Base-by-base conservation (phyloP, 805 yeast genomes). In the Komagataella phaffii region DNA sequence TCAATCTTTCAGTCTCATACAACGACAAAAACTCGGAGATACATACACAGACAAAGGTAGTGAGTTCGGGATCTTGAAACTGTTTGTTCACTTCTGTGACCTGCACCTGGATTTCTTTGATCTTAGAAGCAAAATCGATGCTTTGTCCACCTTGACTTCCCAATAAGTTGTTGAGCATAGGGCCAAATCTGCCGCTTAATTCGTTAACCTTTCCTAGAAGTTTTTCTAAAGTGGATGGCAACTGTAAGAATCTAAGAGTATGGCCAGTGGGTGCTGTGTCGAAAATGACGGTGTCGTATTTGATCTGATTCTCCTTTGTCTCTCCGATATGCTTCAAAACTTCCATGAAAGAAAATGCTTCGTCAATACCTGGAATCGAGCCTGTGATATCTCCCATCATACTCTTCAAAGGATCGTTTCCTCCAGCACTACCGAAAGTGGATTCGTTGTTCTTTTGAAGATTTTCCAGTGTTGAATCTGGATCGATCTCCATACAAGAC, bases 251-350 rank as follows among this genome's bases (percentile, higher is more conserved):
- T 62, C 99, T 80, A 60, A 93, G 74, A 2, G 99, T 93, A 69
- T 93, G 99, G 44, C 99, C 99, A 0, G 99, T 93, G 59, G 99
- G 99, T 0, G 99, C 99, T n/a, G 99, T 93, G 67, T 93, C 99
- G 62, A 93, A 93, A 58, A 93, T 88, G 57, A 93, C 90, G 7
- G 96, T 88, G 58, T 86, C 88, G 65, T 85, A 93, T 48, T 74
- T 74, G 54, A 76, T 70, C 6, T 63, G 58, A 53, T 62, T 64
- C 19, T 63, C 66, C 24, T 57, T 60, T 47, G 65, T 61, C 69
- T 86, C 93, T 69, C 89, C 90, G 68, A 93, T 90, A 64, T 93
- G 98, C 66, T 93, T 93, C 76, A 93, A 79, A 40, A 93, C 98
- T 70, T 93, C 99, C 85, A 95, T 93, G 64, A 93, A 93, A 14